Percentiles rank a stretch among this genome's conserved stretches.
These are phyloP conservation scores for Botrytis porri DNA, from an alignment of 2,329 filamentous ascomycete genomes.

Conservation along the genomic window DNA sequence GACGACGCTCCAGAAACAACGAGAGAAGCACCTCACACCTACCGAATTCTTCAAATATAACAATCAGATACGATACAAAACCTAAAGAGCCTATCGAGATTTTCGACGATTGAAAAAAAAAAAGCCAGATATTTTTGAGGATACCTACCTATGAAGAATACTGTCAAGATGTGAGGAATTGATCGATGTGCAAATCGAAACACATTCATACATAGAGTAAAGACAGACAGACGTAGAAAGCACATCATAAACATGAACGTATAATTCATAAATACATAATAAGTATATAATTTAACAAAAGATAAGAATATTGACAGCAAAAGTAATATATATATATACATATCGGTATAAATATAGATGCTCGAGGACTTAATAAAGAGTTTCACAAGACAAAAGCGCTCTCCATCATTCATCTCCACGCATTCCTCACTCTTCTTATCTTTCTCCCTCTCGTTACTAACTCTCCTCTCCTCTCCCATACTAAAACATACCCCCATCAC, in stretches of 20 bases:
- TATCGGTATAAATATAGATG: not conserved
- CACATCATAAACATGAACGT: not conserved
- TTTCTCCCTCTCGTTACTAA: not conserved
- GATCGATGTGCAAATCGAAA: not conserved
- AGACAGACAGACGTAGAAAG: not conserved
- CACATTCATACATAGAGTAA: not conserved
- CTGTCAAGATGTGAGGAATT: not conserved
- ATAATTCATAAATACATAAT: not conserved
- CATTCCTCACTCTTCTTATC: not conserved
- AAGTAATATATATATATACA: not conserved
- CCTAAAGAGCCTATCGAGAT: no score
- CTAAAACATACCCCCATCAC: constrained; percentile 14
- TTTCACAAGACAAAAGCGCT: not conserved
- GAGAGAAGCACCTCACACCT: no score
- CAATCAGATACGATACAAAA: no score
- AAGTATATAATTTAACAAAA: not conserved
- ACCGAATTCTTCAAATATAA: no score
- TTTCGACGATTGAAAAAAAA: no score
- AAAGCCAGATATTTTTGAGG: no score
- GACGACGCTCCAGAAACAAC: no score
- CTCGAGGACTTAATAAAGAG: not conserved
- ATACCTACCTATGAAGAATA: not conserved
- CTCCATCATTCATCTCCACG: not conserved
- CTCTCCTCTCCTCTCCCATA: not conserved
- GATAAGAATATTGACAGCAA: not conserved